These are phyloP conservation scores for Canavalia ensiformis DNA, from an alignment of 306 rosid genomes.

Conservation along the genomic window DNA sequence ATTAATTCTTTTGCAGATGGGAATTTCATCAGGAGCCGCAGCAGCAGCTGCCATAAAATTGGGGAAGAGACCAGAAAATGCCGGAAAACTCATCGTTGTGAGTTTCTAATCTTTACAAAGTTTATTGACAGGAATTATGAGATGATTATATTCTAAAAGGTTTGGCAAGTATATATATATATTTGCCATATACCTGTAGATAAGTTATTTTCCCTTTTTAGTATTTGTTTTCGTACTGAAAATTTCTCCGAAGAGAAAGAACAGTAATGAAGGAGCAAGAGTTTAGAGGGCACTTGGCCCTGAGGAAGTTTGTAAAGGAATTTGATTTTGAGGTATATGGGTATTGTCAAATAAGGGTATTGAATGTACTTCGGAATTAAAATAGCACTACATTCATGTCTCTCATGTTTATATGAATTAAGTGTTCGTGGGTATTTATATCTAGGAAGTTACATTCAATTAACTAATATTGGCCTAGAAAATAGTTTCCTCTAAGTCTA, in stretches of 20 bases:
- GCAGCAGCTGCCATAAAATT: conserved; percentile 67
- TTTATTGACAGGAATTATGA: conserved; percentile 4
- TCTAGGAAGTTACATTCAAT: too few species aligned
- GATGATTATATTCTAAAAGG: not conserved
- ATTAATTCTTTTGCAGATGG: conserved; percentile 55
- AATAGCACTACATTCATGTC: too few species aligned
- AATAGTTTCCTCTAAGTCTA: too few species aligned
- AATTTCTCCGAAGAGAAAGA: not conserved
- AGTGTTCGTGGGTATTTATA: too few species aligned
- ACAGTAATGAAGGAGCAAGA: not conserved
- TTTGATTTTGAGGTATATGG: not conserved
- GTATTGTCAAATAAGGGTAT: too few species aligned
- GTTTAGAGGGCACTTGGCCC: not conserved
- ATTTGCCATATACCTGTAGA: not conserved
- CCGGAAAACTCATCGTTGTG: conserved; percentile 73
- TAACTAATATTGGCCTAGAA: too few species aligned
- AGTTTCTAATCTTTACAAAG: conserved; percentile 37
- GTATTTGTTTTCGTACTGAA: not conserved
- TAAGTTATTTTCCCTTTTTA: not conserved
- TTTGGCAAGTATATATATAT: not conserved
- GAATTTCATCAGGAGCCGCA: conserved; percentile 83
- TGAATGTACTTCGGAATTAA: too few species aligned
- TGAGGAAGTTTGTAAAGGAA: not conserved
- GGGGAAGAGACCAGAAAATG: conserved; percentile 70
- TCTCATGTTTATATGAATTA: too few species aligned